Conservation (phyloP, 352 stramenopile species). For the Blastocystis sp. region DNA sequence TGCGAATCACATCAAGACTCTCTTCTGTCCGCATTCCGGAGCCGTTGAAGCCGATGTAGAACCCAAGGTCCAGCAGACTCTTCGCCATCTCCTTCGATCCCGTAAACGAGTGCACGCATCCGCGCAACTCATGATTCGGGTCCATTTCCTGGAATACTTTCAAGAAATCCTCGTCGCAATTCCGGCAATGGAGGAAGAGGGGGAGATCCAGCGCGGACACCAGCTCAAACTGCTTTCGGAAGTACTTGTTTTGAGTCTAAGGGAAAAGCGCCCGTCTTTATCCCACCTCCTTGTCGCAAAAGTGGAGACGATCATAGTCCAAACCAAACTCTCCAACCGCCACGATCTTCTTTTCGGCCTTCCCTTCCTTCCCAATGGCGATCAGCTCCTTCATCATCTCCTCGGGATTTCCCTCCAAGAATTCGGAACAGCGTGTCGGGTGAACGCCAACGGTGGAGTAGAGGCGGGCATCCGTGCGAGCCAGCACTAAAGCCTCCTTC, state of each 20-base stretch:
- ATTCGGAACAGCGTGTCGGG: conserved; percentile 80
- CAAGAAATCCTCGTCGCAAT: conserved; percentile 79
- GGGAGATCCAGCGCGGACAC: conserved; percentile 78
- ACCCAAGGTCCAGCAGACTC: conserved; percentile 78
- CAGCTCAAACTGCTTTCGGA: conserved; percentile 79
- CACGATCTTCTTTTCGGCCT: conserved; percentile 76
- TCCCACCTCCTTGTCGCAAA: conserved; percentile 79
- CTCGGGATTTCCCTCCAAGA: conserved; percentile 75
- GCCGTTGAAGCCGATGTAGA: conserved; percentile 84
- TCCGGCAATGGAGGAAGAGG: conserved; percentile 84
- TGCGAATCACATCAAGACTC: conserved; percentile 79
- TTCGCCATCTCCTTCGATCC: conserved; percentile 79
- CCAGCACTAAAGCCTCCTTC: conserved; percentile 22
- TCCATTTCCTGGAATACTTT: conserved; percentile 70
- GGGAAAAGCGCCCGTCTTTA: conserved; percentile 78
- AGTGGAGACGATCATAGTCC: conserved; percentile 84
- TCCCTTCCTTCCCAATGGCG: conserved; percentile 71
- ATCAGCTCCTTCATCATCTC: conserved; percentile 44
- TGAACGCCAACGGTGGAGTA: conserved; percentile 74
- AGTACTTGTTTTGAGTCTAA: conserved; percentile 49
- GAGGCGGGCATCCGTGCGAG: conserved; percentile 47
- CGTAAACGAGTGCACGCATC: conserved; percentile 84
- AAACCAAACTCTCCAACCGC: conserved; percentile 85
- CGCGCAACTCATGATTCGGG: conserved; percentile 76
- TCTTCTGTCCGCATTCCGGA: conserved; percentile 82